A percentile compares a stretch with the other conserved stretches of the same genome.
phyloP scores from a whole-genome alignment of 2,329 filamentous ascomycete species.

The Colletotrichum chlorophyti region DNA sequence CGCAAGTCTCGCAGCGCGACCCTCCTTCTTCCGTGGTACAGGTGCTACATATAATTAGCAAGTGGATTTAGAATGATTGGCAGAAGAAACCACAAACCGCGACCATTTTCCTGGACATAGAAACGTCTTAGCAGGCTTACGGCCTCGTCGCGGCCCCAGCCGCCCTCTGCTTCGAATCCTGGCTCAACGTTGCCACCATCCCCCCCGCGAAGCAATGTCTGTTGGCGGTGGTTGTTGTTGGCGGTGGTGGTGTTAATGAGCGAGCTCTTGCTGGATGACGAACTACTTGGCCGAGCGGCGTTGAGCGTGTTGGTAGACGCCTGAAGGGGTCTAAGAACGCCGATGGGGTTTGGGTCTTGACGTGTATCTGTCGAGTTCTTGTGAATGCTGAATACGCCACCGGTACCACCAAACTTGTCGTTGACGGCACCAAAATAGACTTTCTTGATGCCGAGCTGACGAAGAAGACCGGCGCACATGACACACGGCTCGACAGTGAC shows the following conservation, averaged over 20 bases:
- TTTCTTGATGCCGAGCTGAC: constrained; percentile 85
- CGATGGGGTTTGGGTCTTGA: not conserved
- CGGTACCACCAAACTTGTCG: constrained; percentile 95
- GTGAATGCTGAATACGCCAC: constrained; percentile 90
- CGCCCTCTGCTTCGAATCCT: constrained; percentile 83
- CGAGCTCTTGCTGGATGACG: constrained; percentile 2
- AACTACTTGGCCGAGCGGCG: constrained; percentile 2
- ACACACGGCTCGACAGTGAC: constrained; percentile 98
- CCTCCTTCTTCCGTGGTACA: constrained; percentile 61
- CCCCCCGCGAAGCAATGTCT: too few relatives aligned
- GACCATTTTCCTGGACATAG: constrained; percentile 97
- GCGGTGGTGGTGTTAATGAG: not conserved
- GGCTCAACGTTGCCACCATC: constrained; percentile 76
- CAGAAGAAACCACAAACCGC: constrained; percentile 61
- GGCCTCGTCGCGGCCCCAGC: constrained; percentile 88
- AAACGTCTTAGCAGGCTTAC: constrained; percentile 92
- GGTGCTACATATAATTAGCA: constrained; percentile 46
- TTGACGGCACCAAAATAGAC: constrained; percentile 97
- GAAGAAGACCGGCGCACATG: constrained; percentile 94
- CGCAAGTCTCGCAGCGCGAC: constrained; percentile 58
- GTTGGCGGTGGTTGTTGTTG: constrained; percentile 29
- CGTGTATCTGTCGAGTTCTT: constrained; percentile 51
- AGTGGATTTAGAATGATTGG: constrained; percentile 9
- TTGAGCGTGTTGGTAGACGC: constrained; percentile 2
- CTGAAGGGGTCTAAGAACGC: constrained; percentile 4